Base-by-base conservation (phyloP, 495 filamentous ascomycete genomes). In the Hapsidospora chrysogenum region DNA sequence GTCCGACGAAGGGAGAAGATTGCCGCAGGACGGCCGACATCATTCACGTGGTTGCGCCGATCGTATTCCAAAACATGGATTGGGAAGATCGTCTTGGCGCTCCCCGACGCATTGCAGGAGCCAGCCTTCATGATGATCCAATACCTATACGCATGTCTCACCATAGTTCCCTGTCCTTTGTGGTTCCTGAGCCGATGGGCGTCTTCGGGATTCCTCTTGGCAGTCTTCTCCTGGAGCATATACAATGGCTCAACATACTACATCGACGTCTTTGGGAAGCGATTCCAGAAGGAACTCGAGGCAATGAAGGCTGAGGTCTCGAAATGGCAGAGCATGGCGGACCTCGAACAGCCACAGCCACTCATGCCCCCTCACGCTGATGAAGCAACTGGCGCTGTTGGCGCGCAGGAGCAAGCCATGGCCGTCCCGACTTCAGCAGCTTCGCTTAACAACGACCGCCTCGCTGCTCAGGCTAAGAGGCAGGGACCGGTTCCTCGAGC, bases 171-270 rank as follows among this genome's bases (percentile, higher is more conserved):
- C 0, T 94, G 83, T 45, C 81, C 89, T 1, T 45, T 97, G 25
- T 97, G 87, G 87, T 92, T 97, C 56, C 89, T 82, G 66, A 85
- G 74, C 49, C 72, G 78, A 14, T 85, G 76, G 71, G 71, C 77
- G 1, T 87, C 80, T 29, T 77, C 75, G 2, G 38, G 51, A 0
- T 95, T 93, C 59, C 61, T 97, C 36, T 55, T 76, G 4, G 61
- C 68, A 7, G 71, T 97, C 14, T 96, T 95, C 46, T 56, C 71
- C 21, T 92, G 87, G 85, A 85, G 78, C 45, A 72, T 94, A 33
- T 84, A 93, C 54, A 97, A 97, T 43, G 89, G 89, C 18, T 82
- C 85, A 17, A 93, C 85, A 10, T 97, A 80, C 52, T 97, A 97
- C 53, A 94, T 96, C 51, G 89, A 97, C 44, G 78, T 94, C 10